Percentiles rank a stretch among this genome's conserved stretches.
Evolutionary conservation across 495 filamentous ascomycete genomes (phyloP).

Genomic region (Penicillium mononematosum): DNA sequence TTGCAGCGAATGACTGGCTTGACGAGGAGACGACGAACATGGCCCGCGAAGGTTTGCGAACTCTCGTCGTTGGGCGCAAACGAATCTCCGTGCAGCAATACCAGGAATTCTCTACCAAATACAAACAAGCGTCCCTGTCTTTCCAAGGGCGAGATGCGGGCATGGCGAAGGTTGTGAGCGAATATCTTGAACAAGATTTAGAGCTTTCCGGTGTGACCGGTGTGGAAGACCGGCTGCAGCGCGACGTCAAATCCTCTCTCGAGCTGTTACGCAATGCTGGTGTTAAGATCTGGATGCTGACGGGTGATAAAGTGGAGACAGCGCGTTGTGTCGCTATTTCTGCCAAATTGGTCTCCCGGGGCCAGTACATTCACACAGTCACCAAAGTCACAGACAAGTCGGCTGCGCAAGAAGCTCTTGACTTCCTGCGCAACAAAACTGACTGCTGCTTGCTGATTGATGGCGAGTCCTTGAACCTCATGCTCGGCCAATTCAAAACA

Average conservation of each 20-base stretch:
- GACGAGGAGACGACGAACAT: slow-evolving; percentile 99
- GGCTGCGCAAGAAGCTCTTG: slow-evolving; percentile 78
- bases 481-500: slow-evolving; percentile 74
- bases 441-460: slow-evolving; percentile 91
- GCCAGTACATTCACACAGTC: slow-evolving; percentile 94
- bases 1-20: slow-evolving; percentile 94
- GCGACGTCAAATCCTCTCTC: slow-evolving; percentile 89
- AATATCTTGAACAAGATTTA: slow-evolving; percentile 82
- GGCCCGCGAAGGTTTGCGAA: slow-evolving; percentile 94
- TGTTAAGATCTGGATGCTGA: slow-evolving; percentile 99
- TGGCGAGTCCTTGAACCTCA: slow-evolving; percentile 80
- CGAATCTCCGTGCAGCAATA: slow-evolving; percentile 74
- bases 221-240: slow-evolving; percentile 94
- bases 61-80: slow-evolving; percentile 89
- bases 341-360: slow-evolving; percentile 88
- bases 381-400: slow-evolving; percentile 60
- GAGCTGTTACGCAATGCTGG: slow-evolving; percentile 96
- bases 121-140: slow-evolving; percentile 76
- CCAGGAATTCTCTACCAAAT: slow-evolving; percentile 68
- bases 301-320: slow-evolving; percentile 98
- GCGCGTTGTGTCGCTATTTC: slow-evolving; percentile 94
- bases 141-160: slow-evolving; percentile 75
- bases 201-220: slow-evolving; percentile 95
- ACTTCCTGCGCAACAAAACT: slow-evolving; percentile 85
- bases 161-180: slow-evolving; percentile 75